These are phyloP conservation scores for Fusarium lyarnte DNA, from an alignment of 2,329 filamentous ascomycete genomes.

Conservation along the genomic window DNA sequence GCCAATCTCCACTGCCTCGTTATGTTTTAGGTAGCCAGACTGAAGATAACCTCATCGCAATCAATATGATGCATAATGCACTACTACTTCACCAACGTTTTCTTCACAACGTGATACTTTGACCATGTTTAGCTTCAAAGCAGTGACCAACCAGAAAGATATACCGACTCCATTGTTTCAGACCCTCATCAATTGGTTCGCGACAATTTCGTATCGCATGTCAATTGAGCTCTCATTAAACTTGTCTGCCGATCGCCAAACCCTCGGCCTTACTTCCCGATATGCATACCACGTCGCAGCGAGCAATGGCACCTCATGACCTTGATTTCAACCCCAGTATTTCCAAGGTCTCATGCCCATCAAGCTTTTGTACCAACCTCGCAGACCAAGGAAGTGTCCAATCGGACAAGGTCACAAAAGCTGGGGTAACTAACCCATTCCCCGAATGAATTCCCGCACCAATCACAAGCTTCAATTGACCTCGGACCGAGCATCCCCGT, in stretches of 20 bases:
- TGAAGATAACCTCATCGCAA: not conserved
- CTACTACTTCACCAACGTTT: not conserved
- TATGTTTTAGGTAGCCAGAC: not conserved
- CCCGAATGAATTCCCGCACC: slow-evolving; percentile 19
- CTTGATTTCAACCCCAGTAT: not conserved
- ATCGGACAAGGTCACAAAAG: not conserved
- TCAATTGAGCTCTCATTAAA: not conserved
- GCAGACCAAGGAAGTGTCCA: slow-evolving; percentile 3
- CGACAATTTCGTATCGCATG: not conserved
- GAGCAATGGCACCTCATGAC: not conserved
- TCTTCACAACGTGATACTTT: not conserved
- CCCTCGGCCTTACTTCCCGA: not conserved
- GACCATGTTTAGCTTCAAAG: fast-evolving
- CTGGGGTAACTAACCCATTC: slow-evolving; percentile 10
- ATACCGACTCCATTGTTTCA: fast-evolving
- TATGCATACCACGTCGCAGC: not conserved
- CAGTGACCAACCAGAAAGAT: no score
- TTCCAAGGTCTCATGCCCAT: slow-evolving; percentile 19
- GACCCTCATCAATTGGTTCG: not conserved
- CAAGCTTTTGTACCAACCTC: slow-evolving; percentile 23
- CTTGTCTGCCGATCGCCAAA: not conserved
- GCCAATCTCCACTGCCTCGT: not conserved
- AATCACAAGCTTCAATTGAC: slow-evolving; percentile 10
- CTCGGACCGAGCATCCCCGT: slow-evolving; percentile 30
- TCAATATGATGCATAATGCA: not conserved